phyloP scores from a whole-genome alignment of 805 yeast species.

The Candida ipomoeae region DNA sequence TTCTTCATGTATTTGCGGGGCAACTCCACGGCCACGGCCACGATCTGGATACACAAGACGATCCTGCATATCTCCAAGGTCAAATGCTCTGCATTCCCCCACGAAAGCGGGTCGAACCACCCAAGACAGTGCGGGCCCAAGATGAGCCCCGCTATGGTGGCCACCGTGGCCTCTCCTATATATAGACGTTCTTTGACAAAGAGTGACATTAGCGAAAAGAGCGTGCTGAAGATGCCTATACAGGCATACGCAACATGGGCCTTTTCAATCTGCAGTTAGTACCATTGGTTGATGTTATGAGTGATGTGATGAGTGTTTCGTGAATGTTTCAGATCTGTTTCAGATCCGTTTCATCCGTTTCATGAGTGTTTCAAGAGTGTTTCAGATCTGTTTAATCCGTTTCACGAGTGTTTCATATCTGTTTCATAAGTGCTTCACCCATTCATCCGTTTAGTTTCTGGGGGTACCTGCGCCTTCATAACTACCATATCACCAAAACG shows the following conservation, averaged over 20 bases:
- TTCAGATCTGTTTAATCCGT: too few species aligned
- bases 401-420: too few species aligned
- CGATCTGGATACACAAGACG: slow-evolving; percentile 81
- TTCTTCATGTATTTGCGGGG: slow-evolving; percentile 84
- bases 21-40: slow-evolving; percentile 90
- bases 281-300: too few species aligned
- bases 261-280: slow-evolving; percentile 39
- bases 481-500: too few species aligned
- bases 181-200: slow-evolving; percentile 79
- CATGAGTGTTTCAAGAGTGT: too few species aligned
- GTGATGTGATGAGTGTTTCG: too few species aligned
- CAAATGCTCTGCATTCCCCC: slow-evolving; percentile 83
- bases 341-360: too few species aligned
- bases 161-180: slow-evolving; percentile 89
- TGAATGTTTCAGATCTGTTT: too few species aligned
- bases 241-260: slow-evolving; percentile 88
- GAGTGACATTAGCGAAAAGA: slow-evolving; percentile 76
- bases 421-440: too few species aligned
- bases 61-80: slow-evolving; percentile 82
- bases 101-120: slow-evolving; percentile 77
- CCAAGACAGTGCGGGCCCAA: slow-evolving; percentile 82
- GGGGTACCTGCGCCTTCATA: too few species aligned
- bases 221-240: slow-evolving; percentile 74
- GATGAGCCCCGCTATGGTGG: slow-evolving; percentile 78
- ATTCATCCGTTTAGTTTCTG: too few species aligned